phyloP scores from a whole-genome alignment of 805 yeast species.

The Metschnikowia shivogae region DNA sequence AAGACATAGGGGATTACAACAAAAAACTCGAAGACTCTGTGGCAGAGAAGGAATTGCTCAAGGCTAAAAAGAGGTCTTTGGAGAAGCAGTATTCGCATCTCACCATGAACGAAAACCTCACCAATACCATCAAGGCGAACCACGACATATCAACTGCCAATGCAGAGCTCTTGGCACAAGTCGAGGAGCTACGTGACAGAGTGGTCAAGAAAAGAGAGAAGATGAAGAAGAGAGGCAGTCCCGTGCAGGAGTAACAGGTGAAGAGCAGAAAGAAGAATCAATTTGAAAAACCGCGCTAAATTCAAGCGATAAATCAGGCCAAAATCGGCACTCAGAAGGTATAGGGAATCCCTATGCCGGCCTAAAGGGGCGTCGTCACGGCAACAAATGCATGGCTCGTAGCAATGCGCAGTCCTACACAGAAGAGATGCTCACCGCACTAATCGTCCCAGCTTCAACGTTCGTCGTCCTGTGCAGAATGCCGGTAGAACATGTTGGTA shows the following conservation, averaged over 20 bases:
- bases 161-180: conserved; percentile 32
- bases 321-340: too few species aligned
- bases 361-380: too few species aligned
- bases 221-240: conserved; percentile 9
- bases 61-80: conserved; percentile 13
- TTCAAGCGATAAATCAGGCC: not conserved
- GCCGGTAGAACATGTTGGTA: conserved; percentile 33
- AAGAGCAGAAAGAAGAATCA: not conserved
- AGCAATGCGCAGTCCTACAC: not conserved
- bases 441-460: too few species aligned
- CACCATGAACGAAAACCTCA: conserved; percentile 36
- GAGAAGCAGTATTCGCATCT: conserved; percentile 26
- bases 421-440: not conserved
- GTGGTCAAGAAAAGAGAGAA: conserved; percentile 20
- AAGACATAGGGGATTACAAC: conserved; percentile 24
- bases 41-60: conserved; percentile 18
- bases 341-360: too few species aligned
- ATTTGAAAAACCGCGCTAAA: not conserved
- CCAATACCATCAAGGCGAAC: conserved; percentile 38
- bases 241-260: not conserved
- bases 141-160: conserved; percentile 34
- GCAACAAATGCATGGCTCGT: too few species aligned
- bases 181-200: conserved; percentile 17
- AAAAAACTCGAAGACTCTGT: conserved; percentile 20
- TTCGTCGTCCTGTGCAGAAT: not conserved